Evolutionary conservation across 176 grass and related monocot genomes (phyloP), one percentile per base, ranked within the genome.

Genomic region (Musa troglodytarum): DNA sequence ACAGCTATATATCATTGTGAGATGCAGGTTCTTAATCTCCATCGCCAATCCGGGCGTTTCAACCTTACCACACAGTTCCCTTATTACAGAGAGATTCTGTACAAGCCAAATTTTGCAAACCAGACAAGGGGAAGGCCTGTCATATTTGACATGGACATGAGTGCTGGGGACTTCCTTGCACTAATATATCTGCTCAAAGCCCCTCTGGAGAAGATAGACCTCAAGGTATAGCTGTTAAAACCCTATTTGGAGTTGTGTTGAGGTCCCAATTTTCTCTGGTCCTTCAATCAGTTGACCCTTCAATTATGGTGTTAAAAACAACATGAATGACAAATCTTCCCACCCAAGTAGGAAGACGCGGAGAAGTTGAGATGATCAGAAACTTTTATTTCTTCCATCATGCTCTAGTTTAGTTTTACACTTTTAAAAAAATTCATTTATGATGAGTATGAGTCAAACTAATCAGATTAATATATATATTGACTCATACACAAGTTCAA

Each of bases 91-190:
- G 85, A 88, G 69, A 76, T 79, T 20, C 15, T 88, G 1, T 90
- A 90, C 54, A 82, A 75, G 74, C 82, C 83, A 25, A 78, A 80
- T 69, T 80, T 83, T 49, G 25, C 71, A n/a, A 74, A 69, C 65
- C 76, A 34, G 65, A 74, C 71, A 28, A 86, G 72, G 58, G 91
- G 91, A 73, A 90, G 82, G 69, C 63, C 82, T 8, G 55, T 90
- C 77, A 34, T 94, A 2, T 88, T 90, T 19, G 87, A 90, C 78
- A 94, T 88, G 87, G 91, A 94, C 52, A 94, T 94, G 91, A 94
- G 91, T 70, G 83, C 91, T 52, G 87, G 91, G 64, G 91, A 94
- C 86, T 94, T 94, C 78, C 54, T 94, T 59, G 79, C 91, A 24
- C 83, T 94, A 56, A 11, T 90, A 22, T 94, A 79, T 63, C 83